Conservation (phyloP, 2,329 filamentous ascomycete species). For the Tolypocladium nubicola region DNA sequence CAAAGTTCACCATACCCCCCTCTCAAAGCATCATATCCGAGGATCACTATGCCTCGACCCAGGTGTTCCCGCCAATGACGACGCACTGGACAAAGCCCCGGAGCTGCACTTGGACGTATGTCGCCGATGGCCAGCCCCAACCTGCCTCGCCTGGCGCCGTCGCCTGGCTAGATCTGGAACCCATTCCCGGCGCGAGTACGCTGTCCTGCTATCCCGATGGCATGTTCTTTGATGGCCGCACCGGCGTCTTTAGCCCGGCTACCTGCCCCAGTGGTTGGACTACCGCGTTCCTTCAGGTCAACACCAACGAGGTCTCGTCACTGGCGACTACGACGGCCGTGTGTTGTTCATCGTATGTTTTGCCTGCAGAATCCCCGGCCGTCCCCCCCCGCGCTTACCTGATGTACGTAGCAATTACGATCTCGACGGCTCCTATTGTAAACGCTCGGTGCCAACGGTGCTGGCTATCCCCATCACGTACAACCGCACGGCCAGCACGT, state of each 20-base stretch:
- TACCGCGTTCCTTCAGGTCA: slow-evolving; percentile 21
- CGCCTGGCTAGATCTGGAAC: slow-evolving; percentile 26
- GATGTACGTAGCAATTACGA: slow-evolving; percentile 20
- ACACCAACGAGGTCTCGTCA: slow-evolving; percentile 14
- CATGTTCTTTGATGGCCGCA: slow-evolving; percentile 26
- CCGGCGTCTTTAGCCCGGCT: slow-evolving; percentile 28
- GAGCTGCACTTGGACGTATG: slow-evolving; percentile 28
- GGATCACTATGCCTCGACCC: slow-evolving; percentile 7
- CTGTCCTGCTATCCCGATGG: slow-evolving; percentile 29
- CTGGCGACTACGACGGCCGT: slow-evolving; percentile 26
- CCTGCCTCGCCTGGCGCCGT: slow-evolving; percentile 16
- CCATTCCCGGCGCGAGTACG: slow-evolving; percentile 22
- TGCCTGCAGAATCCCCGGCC: not conserved
- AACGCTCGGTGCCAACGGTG: slow-evolving; percentile 22
- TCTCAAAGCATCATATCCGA: not conserved
- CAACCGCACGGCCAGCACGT: slow-evolving; percentile 22
- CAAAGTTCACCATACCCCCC: slow-evolving; percentile 2
- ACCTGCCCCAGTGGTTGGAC: slow-evolving; percentile 30
- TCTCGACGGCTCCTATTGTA: slow-evolving; percentile 21
- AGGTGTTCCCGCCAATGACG: slow-evolving; percentile 24
- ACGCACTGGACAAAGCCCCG: slow-evolving; percentile 24
- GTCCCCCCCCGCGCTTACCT: slow-evolving; percentile 3
- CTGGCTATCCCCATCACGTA: slow-evolving; percentile 26
- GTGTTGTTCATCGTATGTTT: slow-evolving; percentile 30
- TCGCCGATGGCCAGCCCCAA: slow-evolving; percentile 14